Evolutionary conservation across 176 grass and related monocot genomes (phyloP), one percentile per base, ranked within the genome.

Genomic region (Oryza meridionalis): DNA sequence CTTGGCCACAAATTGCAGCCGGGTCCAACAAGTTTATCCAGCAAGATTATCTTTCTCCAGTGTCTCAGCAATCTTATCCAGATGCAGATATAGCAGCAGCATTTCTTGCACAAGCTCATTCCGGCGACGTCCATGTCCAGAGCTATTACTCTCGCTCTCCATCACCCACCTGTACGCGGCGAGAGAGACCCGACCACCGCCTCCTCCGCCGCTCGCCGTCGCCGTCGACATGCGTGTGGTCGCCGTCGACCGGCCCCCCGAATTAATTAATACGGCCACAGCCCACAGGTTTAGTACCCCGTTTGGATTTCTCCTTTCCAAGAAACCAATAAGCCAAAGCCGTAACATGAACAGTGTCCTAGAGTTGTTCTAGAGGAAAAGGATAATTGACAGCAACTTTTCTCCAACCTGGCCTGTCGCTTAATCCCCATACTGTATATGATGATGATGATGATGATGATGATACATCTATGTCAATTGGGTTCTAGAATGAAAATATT

Each of bases 101-200:
- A 16, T 16, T 11, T 29, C 0, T 29, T 17, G 53, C 53, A 17
- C 24, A 24, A 21, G 14, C 42, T 2, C 42, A 64, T 75, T n/a
- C 70, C 63, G 69, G 81, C 70, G 62, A 75, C 27, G 81, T 75
- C 71, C 65, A 26, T 32, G 5, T 42, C n/a, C n/a, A n/a, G n/a
- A n/a, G n/a, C n/a, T n/a, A n/a, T n/a, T n/a, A n/a, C n/a, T n/a
- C n/a, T n/a, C n/a, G n/a, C n/a, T n/a, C n/a, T n/a, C n/a, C 13
- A 26, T 67, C 78, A 46, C 55, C 13, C 88, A 46, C 7, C 19
- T 81, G 77, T 73, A 31, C 46, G 62, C 25, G 16, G 84, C 5
- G 50, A 69, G 9, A 77, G 69, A 21, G 77, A 72, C 38, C 25
- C 2, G 31, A 51, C 49, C 35, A 77, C 55, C 32, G 45, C 21